Evolutionary conservation across 106 monocot species (phyloP).

Genomic region (Cymbidium sinense): DNA sequence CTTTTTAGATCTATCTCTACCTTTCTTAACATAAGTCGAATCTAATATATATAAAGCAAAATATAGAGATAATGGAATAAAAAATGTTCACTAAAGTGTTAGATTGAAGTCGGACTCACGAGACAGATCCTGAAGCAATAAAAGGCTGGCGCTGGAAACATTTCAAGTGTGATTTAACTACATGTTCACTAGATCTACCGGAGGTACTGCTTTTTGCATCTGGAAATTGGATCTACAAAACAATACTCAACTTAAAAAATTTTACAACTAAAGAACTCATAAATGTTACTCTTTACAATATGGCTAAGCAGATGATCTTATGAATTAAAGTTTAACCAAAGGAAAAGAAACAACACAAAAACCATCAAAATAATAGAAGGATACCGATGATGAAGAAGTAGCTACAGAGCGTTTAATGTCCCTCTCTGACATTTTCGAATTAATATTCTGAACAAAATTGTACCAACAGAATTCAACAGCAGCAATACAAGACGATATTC

Average conservation of each 20-base stretch:
- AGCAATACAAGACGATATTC: conserved; percentile 1
- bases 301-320: background rate
- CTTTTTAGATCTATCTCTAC: too few species aligned
- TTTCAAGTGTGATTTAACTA: background rate
- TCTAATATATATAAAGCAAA: too few species aligned
- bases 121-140: conserved; percentile 12
- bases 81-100: background rate
- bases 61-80: background rate
- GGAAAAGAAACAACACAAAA: background rate
- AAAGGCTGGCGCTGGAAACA: conserved; percentile 10
- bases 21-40: too few species aligned
- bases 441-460: conserved; percentile 35
- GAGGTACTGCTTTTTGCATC: conserved; percentile 1
- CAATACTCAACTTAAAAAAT: conserved; percentile 1
- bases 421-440: conserved; percentile 40
- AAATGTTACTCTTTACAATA: background rate
- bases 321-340: background rate
- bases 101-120: conserved; percentile 24
- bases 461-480: conserved; percentile 1
- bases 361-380: background rate
- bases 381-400: conserved; percentile 24
- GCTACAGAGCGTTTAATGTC: conserved; percentile 19
- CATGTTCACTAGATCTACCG: conserved; percentile 10
- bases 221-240: background rate
- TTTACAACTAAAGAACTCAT: background rate